Evolutionary conservation across 352 stramenopile genomes (phyloP).

Genomic region (Pythium periplocum): DNA sequence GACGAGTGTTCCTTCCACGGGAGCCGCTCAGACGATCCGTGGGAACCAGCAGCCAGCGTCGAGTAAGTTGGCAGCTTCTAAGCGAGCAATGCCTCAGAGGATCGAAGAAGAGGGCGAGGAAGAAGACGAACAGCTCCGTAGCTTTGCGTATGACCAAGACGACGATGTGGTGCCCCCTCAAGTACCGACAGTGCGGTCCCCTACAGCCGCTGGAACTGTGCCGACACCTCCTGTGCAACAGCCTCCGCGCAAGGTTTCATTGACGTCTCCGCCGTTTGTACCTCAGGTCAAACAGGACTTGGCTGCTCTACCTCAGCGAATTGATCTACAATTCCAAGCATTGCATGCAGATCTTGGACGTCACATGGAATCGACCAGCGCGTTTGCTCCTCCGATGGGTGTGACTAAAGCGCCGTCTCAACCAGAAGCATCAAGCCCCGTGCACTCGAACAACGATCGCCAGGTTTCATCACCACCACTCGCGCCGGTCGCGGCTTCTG

Average conservation of each 20-base stretch:
- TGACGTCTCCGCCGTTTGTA: too few species aligned
- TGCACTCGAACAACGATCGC: slow-evolving; percentile 11
- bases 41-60: too few species aligned
- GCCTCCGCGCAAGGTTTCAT: too few species aligned
- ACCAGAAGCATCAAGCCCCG: slow-evolving; percentile 2
- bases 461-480: background rate
- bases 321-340: slow-evolving; percentile 12
- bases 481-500: too few species aligned
- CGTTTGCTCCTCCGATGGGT: background rate
- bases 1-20: too few species aligned
- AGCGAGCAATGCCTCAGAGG: slow-evolving; percentile 18
- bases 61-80: too few species aligned
- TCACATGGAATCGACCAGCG: background rate
- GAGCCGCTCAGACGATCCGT: too few species aligned
- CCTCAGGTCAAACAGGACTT: too few species aligned
- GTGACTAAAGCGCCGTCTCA: slow-evolving; percentile 2
- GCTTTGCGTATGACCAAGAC: background rate
- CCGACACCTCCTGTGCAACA: too few species aligned
- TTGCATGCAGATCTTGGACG: slow-evolving; percentile 7
- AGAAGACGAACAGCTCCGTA: slow-evolving; percentile 11
- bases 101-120: slow-evolving; percentile 52
- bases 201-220: too few species aligned
- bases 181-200: too few species aligned
- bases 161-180: background rate
- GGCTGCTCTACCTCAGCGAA: slow-evolving; percentile 3